phyloP scores from a whole-genome alignment of 495 filamentous ascomycete genomes.

The Wilcoxina mikolae region DNA sequence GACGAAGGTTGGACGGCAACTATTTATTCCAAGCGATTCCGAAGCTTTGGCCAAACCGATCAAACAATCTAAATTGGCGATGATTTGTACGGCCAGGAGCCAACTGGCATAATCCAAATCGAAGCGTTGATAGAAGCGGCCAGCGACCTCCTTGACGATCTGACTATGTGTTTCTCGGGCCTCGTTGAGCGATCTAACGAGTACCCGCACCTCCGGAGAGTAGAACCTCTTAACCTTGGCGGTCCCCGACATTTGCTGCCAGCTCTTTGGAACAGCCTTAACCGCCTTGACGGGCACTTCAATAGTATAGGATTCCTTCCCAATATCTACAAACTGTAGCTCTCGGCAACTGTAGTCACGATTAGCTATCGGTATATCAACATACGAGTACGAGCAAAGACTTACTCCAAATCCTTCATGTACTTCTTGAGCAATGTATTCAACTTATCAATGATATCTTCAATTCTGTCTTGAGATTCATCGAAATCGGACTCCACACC shows the following conservation, averaged over 20 bases:
- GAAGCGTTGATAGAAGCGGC: conserved; percentile 73
- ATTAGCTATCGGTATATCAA: conserved; percentile 2
- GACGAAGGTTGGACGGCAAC: conserved; percentile 77
- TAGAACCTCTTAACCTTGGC: conserved; percentile 82
- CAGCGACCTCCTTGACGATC: conserved; percentile 73
- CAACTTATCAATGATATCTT: conserved; percentile 55
- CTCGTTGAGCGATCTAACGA: conserved; percentile 79
- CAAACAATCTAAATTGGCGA: conserved; percentile 87
- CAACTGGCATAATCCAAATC: conserved; percentile 77
- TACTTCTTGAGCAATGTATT: conserved; percentile 54
- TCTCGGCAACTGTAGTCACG: conserved; percentile 35
- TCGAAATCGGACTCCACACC: conserved; percentile 93
- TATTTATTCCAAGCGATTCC: conserved; percentile 61
- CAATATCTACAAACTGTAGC: conserved; percentile 73
- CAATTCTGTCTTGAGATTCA: conserved; percentile 60
- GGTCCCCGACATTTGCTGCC: conserved; percentile 95
- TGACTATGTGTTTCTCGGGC: conserved; percentile 88
- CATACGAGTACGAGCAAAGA: not conserved
- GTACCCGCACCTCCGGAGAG: conserved; percentile 60
- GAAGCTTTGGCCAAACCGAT: conserved; percentile 87
- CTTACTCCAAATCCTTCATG: conserved; percentile 46
- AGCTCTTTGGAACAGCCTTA: conserved; percentile 65
- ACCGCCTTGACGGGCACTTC: conserved; percentile 67
- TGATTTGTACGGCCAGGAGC: conserved; percentile 71
- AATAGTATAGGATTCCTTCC: conserved; percentile 94